Percentiles rank a stretch among this genome's conserved stretches.
phyloP scores from a whole-genome alignment of 352 stramenopile genomes.

The Globisporangium emineosum region DNA sequence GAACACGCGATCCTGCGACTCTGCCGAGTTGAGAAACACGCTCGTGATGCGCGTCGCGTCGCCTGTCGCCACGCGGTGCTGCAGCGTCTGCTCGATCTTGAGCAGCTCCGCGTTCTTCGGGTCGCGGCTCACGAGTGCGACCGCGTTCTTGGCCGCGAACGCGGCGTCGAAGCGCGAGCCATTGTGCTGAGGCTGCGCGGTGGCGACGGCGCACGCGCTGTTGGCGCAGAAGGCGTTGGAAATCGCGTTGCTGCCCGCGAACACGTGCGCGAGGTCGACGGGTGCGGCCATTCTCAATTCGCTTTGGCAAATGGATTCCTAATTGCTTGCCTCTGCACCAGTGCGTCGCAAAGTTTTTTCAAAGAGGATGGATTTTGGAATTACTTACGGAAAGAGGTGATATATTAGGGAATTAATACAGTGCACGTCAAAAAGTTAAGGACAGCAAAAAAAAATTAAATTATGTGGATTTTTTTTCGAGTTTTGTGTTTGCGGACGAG shows the following conservation, averaged over 20 bases:
- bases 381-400: no score
- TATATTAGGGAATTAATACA: no score
- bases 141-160: constrained; percentile 47
- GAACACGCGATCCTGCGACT: constrained; percentile 26
- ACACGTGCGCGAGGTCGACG: constrained; percentile 41
- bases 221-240: constrained; percentile 47
- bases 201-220: neutral
- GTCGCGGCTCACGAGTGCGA: constrained; percentile 34
- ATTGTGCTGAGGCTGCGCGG: neutral
- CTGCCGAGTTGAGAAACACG: constrained; percentile 28
- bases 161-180: constrained; percentile 14
- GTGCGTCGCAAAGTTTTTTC: neutral
- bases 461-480: no score
- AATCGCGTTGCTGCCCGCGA: constrained; percentile 47
- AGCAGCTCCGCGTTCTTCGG: constrained; percentile 16
- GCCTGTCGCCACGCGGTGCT: constrained; percentile 30
- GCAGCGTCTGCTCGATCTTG: constrained; percentile 37
- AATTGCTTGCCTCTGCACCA: constrained; percentile 2
- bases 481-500: no score
- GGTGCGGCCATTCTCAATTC: constrained; percentile 8
- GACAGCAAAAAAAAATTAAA: no score
- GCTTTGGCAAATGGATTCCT: neutral
- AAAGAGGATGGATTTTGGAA: neutral
- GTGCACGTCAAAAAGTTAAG: no score
- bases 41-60: constrained; percentile 42